phyloP scores from a whole-genome alignment of 192 early-diverging fungal genomes.

The Gryganskiella cystojenkinii region DNA sequence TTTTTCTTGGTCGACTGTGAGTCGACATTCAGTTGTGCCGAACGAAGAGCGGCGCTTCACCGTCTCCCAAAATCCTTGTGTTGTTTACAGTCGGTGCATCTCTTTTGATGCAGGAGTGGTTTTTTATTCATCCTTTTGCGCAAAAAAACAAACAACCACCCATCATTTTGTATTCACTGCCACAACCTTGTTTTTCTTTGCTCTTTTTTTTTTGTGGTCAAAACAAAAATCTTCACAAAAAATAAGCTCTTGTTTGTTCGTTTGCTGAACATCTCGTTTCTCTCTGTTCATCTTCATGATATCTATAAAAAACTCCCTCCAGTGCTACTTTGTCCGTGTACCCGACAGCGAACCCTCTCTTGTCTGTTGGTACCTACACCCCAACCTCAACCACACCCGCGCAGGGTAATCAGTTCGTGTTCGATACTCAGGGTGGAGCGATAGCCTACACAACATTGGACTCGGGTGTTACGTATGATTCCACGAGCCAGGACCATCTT shows the following conservation, averaged over 20 bases:
- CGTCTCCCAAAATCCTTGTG: no score
- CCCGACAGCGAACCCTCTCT: conserved; percentile 13
- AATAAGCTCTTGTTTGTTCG: background rate
- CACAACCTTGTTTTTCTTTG: conserved; percentile 10
- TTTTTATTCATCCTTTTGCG: no score
- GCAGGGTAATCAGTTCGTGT: conserved; percentile 35
- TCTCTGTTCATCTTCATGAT: conserved; percentile 5
- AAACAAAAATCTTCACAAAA: background rate
- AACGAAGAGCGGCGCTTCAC: no score
- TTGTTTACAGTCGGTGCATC: no score
- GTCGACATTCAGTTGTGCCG: no score
- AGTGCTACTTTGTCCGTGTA: no score
- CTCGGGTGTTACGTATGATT: background rate
- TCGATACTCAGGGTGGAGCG: conserved; percentile 21
- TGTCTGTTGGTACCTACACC: conserved; percentile 29
- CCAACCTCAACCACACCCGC: conserved; percentile 28
- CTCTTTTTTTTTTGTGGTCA: background rate
- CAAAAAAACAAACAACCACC: no score
- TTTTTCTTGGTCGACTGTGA: no score
- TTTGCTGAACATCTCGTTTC: background rate
- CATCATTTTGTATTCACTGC: background rate
- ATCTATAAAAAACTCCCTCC: no score
- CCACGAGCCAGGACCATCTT: conserved; percentile 9
- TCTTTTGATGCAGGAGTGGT: no score
- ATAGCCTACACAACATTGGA: conserved; percentile 6